These are phyloP conservation scores for Trichosporon ovoides DNA, from an alignment of 1,284 basidiomycete species.

Conservation along the genomic window DNA sequence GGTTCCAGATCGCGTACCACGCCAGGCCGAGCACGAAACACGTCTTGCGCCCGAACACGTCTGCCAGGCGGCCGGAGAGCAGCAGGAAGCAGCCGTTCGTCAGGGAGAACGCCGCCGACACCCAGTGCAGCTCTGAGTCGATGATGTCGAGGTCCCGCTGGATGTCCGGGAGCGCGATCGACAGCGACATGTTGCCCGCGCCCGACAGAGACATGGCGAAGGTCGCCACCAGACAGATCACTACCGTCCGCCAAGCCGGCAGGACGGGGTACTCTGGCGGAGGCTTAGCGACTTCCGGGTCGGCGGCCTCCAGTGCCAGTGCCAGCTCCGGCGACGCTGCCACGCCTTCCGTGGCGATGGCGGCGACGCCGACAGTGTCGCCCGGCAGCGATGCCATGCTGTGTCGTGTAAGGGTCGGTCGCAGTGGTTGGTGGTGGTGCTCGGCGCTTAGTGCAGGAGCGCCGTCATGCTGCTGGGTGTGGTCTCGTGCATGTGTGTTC, in stretches of 20 bases:
- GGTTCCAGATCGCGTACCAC: conserved; percentile 36
- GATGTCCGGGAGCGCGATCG: conserved; percentile 62
- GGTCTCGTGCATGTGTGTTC: not conserved
- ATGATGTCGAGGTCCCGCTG: conserved; percentile 53
- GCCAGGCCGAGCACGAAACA: conserved; percentile 57
- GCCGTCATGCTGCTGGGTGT: not conserved
- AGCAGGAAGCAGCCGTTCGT: conserved; percentile 65
- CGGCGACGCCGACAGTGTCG: conserved; percentile 6
- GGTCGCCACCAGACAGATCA: conserved; percentile 13
- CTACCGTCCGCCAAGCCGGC: conserved; percentile 13
- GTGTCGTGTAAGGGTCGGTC: not conserved
- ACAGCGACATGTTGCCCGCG: conserved; percentile 32
- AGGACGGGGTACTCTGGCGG: conserved; percentile 4
- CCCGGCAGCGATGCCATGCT: not conserved
- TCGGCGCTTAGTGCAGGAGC: not conserved
- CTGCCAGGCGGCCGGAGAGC: conserved; percentile 64
- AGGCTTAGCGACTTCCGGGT: not conserved
- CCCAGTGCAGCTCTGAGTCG: conserved; percentile 58
- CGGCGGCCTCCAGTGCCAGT: conserved; percentile 1
- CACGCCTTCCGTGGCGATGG: conserved; percentile 1
- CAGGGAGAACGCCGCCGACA: conserved; percentile 55
- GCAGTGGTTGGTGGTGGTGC: not conserved
- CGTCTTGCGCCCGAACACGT: conserved; percentile 64
- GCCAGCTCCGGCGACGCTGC: conserved; percentile 16
- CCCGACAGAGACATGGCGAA: conserved; percentile 18